These are phyloP conservation scores for Wickerhamiella hasegawae DNA, from an alignment of 805 yeast genomes.

Conservation along the genomic window DNA sequence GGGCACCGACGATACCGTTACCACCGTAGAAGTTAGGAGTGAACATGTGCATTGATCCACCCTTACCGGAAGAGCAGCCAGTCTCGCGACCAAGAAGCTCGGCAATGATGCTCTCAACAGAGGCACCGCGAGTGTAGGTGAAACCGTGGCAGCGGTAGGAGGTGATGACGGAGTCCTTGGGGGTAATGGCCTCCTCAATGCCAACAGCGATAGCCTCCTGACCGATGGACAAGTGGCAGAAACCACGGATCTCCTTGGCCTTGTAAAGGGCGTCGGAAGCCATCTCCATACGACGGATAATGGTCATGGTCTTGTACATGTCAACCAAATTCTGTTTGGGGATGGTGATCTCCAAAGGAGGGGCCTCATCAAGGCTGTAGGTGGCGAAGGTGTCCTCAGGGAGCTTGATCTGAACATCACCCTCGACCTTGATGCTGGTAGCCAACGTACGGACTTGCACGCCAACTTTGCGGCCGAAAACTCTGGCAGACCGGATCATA, in stretches of 20 bases:
- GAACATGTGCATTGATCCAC: slow-evolving; percentile 99
- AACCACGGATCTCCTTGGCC: slow-evolving; percentile 97
- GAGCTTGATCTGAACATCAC: slow-evolving; percentile 24
- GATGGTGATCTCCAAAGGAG: slow-evolving; percentile 58
- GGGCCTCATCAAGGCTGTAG: slow-evolving; percentile 53
- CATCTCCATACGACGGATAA: slow-evolving; percentile 91
- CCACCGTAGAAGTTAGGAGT: slow-evolving; percentile 96
- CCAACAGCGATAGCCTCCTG: slow-evolving; percentile 99
- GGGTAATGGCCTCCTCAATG: slow-evolving; percentile 83
- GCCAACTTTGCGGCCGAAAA: not conserved
- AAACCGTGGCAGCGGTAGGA: slow-evolving; percentile 99
- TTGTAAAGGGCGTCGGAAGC: slow-evolving; percentile 95
- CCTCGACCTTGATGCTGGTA: not conserved
- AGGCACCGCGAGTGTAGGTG: slow-evolving; percentile 89
- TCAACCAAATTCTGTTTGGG: slow-evolving; percentile 65
- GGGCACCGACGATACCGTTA: slow-evolving; percentile 99
- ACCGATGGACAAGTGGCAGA: slow-evolving; percentile 96
- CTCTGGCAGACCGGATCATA: not conserved
- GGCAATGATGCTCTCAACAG: slow-evolving; percentile 79
- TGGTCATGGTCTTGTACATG: slow-evolving; percentile 93
- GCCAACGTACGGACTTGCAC: not conserved
- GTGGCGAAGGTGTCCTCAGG: slow-evolving; percentile 77
- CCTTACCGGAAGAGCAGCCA: slow-evolving; percentile 94
- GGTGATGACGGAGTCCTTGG: slow-evolving; percentile 78
- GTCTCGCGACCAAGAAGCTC: slow-evolving; percentile 94